Base-by-base conservation (phyloP, 805 yeast species). In the Isabelozyma rhagii region DNA sequence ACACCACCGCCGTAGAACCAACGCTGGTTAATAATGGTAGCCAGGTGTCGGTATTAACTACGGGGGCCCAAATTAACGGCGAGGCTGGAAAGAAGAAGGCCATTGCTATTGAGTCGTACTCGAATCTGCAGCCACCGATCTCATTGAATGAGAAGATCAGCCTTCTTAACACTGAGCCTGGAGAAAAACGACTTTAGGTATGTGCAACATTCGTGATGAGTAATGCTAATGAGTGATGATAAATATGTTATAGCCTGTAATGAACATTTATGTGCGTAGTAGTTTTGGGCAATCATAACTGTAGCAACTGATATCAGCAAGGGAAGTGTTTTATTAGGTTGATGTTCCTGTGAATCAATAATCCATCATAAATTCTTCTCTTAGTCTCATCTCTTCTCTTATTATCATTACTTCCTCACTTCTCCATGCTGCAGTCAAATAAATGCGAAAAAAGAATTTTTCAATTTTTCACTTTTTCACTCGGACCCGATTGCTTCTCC, bases 101-200 rank as follows among this genome's bases (percentile, higher is more conserved):
- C 14, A 47, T 51, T 6, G 47, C 50, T 4, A 48, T 59, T n/a
- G 59, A 53, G 9, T 49, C 44, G 8, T 40, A 45, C 5, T 47
- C 55, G 15, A 34, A 39, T n/a, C 51, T 56, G 28, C 59, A 59
- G 5, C 77, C 79, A 5, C 79, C 75, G 8, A 68, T 78, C 51
- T 69, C 80, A 3, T 56, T 78, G 39, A 64, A 62, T 29, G 82
- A 78, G 52, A 77, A 77, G 55, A 73, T 78, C 55, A 60, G 64
- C 17, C 51, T 77, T 48, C 59, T 78, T 56, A 71, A 67, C 50
- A 61, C 25, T 17, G 43, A 39, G 15, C 41, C 17, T 8, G 21
- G 21, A 10, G 21, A 39, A 39, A 39, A 39, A 13, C 17, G 17
- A 14, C 21, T 17, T n/a, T 14, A 39, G 13, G 14, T 11, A 8